A percentile compares a stretch with the other conserved stretches of the same genome.
These are phyloP conservation scores for Neohortaea acidophila DNA, from an alignment of 495 filamentous ascomycete genomes.

Conservation along the genomic window DNA sequence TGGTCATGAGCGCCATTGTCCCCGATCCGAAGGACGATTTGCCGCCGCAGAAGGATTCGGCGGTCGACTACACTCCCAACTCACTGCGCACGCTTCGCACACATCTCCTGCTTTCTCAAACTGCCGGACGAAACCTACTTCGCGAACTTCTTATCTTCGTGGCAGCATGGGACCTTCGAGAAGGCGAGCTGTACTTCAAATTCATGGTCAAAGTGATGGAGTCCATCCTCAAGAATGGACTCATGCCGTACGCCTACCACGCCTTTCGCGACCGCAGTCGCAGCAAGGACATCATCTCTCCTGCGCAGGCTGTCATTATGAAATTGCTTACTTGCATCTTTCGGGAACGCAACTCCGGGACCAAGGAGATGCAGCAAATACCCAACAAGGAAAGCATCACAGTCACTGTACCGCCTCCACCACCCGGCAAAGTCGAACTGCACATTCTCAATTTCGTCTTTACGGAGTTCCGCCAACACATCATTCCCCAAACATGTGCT, in stretches of 20 bases:
- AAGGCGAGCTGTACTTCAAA: conserved; percentile 84
- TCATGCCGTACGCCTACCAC: conserved; percentile 80
- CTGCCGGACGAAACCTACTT: conserved; percentile 73
- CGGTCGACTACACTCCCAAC: conserved; percentile 40
- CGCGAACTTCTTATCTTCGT: conserved; percentile 89
- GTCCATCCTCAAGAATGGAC: conserved; percentile 68
- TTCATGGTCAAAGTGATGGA: conserved; percentile 92
- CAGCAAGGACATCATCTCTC: conserved; percentile 87
- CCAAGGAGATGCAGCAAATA: neutral
- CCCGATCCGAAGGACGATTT: no score
- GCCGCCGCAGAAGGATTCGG: conserved; percentile 10
- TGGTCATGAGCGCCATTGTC: conserved; percentile 77
- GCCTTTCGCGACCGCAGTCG: conserved; percentile 52
- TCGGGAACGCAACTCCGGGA: conserved; percentile 28
- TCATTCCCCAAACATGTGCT: conserved; percentile 84
- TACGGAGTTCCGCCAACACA: conserved; percentile 76
- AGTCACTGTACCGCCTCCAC: neutral
- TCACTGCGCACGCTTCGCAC: no score
- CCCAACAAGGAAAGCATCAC: no score
- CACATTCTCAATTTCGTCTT: conserved; percentile 77
- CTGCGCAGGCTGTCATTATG: conserved; percentile 80
- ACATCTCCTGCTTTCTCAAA: conserved; percentile 71
- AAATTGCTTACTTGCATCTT: conserved; percentile 82
- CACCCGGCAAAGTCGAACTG: conserved; percentile 29
- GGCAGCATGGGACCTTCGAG: conserved; percentile 84